Evolutionary conservation across 176 grass and related monocot species (phyloP), one percentile per base, ranked within the genome.

Genomic region (Oryza punctata): DNA sequence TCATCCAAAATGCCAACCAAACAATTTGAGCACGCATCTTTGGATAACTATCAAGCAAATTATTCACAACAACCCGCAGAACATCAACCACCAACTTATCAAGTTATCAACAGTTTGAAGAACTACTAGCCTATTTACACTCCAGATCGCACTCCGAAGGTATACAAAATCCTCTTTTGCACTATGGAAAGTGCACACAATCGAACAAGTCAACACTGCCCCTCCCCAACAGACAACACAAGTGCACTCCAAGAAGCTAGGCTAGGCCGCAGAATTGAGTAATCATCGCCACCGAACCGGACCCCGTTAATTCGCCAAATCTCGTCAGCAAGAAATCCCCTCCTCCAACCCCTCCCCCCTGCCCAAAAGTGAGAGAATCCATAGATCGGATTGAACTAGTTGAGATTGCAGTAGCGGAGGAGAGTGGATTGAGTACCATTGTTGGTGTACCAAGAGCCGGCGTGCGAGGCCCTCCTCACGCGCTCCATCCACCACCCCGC

Each of bases 401-500:
- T 33, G 44, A 64, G 38, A 26, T 29, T 12, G 50, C 37, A 38
- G 1, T 38, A 7, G 63, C 12, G 78, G 45, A n/a, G 41, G 63
- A 27, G 1, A 49, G 69, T 43, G 8, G 61, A 72, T 68, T 59
- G 32, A 50, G 65, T 81, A 98, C 96, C 91, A 78, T 98, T 85
- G 87, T 82, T 81, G 35, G 92, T 93, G 91, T 95, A 98, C 96
- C 96, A 98, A 16, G 96, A 93, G 61, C 93, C 96, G 18, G 96
- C 92, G 32, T 98, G 96, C 29, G 88, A 70, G 6, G 92, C 88
- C 88, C 90, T 90, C 40, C 95, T 87, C 25, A 89, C 86, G 46
- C 78, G 89, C 84, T 85, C 95, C 90, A 97, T 94, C 33, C 63
- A 61, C 7, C 37, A 8, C 37, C 35, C 37, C 37, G 37, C 43